phyloP scores from a whole-genome alignment of 1,284 basidiomycete genomes.

The Fomes fomentarius region DNA sequence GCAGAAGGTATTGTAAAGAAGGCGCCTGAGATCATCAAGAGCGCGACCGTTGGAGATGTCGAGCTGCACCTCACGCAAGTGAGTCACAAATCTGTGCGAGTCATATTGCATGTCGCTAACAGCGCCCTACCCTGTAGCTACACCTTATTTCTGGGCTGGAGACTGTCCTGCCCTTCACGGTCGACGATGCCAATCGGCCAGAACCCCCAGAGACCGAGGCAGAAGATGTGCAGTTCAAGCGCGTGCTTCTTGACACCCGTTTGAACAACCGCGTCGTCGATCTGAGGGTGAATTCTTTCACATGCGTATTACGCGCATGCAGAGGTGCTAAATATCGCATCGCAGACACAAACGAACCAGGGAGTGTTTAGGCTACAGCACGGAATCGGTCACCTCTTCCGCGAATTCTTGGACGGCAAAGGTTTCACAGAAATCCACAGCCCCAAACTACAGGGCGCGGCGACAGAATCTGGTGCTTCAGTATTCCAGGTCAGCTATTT shows the following conservation, averaged over 20 bases:
- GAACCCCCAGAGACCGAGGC: conserved; percentile 75
- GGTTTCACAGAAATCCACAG: conserved; percentile 96
- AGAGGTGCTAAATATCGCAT: neutral
- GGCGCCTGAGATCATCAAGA: conserved; percentile 89
- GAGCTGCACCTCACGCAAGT: conserved; percentile 90
- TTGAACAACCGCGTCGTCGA: conserved; percentile 96
- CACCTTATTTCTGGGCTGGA: conserved; percentile 83
- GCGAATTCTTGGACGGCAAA: conserved; percentile 77
- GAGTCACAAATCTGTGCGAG: conserved; percentile 16
- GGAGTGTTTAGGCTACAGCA: conserved; percentile 94
- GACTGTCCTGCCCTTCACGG: conserved; percentile 82
- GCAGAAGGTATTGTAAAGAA: conserved; percentile 86
- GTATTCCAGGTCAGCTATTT: conserved; percentile 99
- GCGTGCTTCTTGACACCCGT: conserved; percentile 88
- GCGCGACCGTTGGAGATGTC: conserved; percentile 85
- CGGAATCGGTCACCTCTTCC: conserved; percentile 88
- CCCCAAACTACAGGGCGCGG: conserved; percentile 96
- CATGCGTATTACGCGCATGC: neutral
- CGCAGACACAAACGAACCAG: conserved; percentile 92
- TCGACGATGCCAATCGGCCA: conserved; percentile 91
- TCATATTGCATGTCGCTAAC: neutral
- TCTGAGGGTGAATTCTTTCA: conserved; percentile 66
- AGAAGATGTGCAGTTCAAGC: conserved; percentile 67
- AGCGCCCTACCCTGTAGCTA: conserved; percentile 53
- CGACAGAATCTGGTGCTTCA: conserved; percentile 95